Conservation (phyloP, 345 rosid species). For the Kernera saxatilis region DNA sequence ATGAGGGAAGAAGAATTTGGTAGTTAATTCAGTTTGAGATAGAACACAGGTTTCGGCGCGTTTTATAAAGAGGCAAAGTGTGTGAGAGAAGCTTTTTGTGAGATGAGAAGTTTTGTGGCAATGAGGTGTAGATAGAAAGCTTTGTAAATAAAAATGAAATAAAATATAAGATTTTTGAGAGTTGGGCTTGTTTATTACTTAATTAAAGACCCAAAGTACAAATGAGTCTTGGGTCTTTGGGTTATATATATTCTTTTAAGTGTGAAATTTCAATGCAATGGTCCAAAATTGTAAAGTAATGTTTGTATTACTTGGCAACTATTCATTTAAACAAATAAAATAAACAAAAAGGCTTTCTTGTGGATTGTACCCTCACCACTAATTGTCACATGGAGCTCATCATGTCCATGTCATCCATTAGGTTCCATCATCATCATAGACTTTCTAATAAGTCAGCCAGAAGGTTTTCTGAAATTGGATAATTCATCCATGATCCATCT, state of each 20-base stretch:
- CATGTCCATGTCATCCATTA: not conserved
- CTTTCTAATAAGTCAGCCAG: not conserved
- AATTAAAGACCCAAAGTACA: not conserved
- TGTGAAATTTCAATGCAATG: not conserved
- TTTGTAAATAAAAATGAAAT: not conserved
- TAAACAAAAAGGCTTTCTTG: not conserved
- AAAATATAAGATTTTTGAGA: not conserved
- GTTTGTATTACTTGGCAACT: slow-evolving; percentile 8
- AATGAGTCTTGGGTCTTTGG: not conserved
- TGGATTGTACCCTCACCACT: not conserved
- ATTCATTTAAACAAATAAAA: not conserved
- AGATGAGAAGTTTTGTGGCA: slow-evolving; percentile 5
- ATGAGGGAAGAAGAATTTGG: not conserved
- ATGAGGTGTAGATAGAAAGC: slow-evolving; percentile 27
- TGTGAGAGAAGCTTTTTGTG: slow-evolving; percentile 13
- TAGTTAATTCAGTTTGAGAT: slow-evolving; percentile 13
- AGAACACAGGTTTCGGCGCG: slow-evolving; percentile 6
- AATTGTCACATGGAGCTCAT: slow-evolving; percentile 3
- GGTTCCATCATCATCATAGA: not conserved
- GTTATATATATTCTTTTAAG: not conserved
- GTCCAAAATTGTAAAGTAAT: not conserved
- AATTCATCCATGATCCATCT: not conserved
- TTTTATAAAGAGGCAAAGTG: not conserved
- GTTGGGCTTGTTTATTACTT: slow-evolving; percentile 7
- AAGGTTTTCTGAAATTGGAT: not conserved